Base-by-base conservation (phyloP, 225 moss, liverwort and hornwort genomes). In the Physcomitrellopsis africana region DNA sequence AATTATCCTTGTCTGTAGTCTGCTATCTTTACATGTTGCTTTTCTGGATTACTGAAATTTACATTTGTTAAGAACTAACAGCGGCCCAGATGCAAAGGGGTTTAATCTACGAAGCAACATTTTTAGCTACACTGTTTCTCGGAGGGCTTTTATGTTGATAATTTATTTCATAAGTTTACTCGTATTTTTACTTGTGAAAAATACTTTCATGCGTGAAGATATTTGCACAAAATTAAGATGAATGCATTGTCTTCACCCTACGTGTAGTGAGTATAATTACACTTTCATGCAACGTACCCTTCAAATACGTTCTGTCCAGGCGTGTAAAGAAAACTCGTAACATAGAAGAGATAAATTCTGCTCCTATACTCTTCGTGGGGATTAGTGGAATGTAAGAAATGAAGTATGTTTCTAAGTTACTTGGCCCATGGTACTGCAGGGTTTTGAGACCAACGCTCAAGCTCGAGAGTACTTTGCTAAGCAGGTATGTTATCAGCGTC, bases 401-500 rank as follows among this genome's bases (percentile, higher is more conserved):
- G 17, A 20, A 10, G 15, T 26, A 61, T 54, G 54, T 24, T 65
- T 27, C 48, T 32, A 56, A 67, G 44, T 49, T 16, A 62, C 42
- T 65, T 55, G 43, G 48, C 42, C 29, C 45, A 52, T 51, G 77
- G 51, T 56, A n/a, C 71, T 53, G 23, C 83, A 97, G 96, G 91
- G 87, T 58, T 93, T 91, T 76, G 86, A 85, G 70, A 91, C 81
- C 67, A 93, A 86, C 67, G 87, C 86, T 55, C 91, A 92, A 81
- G 82, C 92, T 65, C 90, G 94, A 68, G 94, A 99, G 76, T 90
- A 89, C 75, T 83, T 91, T 72, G 90, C 87, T 19, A 99, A 99
- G 87, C 97, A 99, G 94, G 97, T 97, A 67, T 63, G 49, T 55
- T 42, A 11, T 48, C 22, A 44, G 42, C 52, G 43, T 11, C 9